These are phyloP conservation scores for Globisporangium splendens DNA, from an alignment of 352 stramenopile species.

Conservation along the genomic window DNA sequence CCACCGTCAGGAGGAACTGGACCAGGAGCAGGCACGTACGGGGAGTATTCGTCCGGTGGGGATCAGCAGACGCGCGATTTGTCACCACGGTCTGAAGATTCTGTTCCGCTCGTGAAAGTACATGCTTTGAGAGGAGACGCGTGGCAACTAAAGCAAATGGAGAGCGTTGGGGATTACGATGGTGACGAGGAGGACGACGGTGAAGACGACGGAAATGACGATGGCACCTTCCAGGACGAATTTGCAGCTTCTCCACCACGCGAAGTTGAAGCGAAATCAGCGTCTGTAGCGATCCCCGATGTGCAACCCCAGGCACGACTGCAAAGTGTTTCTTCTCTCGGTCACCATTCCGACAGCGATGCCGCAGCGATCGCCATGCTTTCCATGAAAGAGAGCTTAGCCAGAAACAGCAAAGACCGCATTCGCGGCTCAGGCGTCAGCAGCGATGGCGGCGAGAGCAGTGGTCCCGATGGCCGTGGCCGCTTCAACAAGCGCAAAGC, in stretches of 20 bases:
- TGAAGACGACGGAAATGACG: slow-evolving; percentile 45
- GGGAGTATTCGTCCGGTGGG: neutral
- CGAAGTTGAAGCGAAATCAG: neutral
- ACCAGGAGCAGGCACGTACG: slow-evolving; percentile 1
- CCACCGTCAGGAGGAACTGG: slow-evolving; percentile 4
- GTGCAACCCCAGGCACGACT: neutral
- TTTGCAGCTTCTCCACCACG: neutral
- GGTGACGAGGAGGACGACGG: slow-evolving; percentile 69
- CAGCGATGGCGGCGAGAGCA: slow-evolving; percentile 41
- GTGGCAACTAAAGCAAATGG: slow-evolving; percentile 62
- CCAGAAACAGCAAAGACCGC: slow-evolving; percentile 3
- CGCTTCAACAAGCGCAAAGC: slow-evolving; percentile 62
- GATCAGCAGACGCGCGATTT: slow-evolving; percentile 17
- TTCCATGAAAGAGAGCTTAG: slow-evolving; percentile 66
- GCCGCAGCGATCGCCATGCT: slow-evolving; percentile 74
- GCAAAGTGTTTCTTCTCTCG: slow-evolving; percentile 11
- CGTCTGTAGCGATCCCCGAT: slow-evolving; percentile 1
- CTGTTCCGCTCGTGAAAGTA: slow-evolving; percentile 68
- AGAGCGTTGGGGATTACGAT: slow-evolving; percentile 54
- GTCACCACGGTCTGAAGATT: slow-evolving; percentile 45
- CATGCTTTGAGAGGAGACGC: slow-evolving; percentile 74
- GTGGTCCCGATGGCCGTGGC: slow-evolving; percentile 22
- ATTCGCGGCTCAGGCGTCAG: slow-evolving; percentile 22
- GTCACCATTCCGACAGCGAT: slow-evolving; percentile 71
- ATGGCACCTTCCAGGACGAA: slow-evolving; percentile 26